Base-by-base conservation (phyloP, 345 rosid genomes). In the Dovyalis caffra region DNA sequence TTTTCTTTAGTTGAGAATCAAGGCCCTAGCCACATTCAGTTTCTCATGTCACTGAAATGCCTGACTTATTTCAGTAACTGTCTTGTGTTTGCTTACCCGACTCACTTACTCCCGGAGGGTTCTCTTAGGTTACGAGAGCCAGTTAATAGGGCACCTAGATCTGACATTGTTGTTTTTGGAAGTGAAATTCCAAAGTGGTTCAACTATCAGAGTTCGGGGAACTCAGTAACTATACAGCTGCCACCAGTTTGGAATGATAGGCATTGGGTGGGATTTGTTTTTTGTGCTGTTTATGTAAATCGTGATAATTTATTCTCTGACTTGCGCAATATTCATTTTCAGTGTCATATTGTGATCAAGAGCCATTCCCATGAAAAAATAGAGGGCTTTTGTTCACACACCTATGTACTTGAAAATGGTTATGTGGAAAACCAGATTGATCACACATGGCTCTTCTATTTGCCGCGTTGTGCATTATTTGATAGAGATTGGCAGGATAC, bases 171-270 rank as follows among this genome's bases (percentile, higher is more conserved):
- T 67, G 20, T 66, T 66, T 68, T 62, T 0, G 77, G 81, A 53
- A 78, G 68, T 23, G 33, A 68, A 16, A 61, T 78, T 58, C 77
- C 81, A 33, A 18, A 61, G 62, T 72, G 77, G 77, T 78, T 78
- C 47, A 16, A 4, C 51, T 21, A 32, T 45, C 45, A 68, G 26
- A 45, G 71, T 28, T 43, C 2, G 25, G 58, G 71, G 6, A 5
- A 26, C 23, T 40, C 58, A 25, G 21, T 37, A 43, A 68, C 9
- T 6, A 3, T 68, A 2, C 18, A 38, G 26, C 29, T 72, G 34
- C 75, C 75, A 15, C 56, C 57, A 9, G 28, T 38, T 26, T 72
- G 34, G 35, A 1, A 0, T 11, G 37, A 26, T 3, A n/a, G 28
- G 20, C 33, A 70, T 21, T 70, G 64, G 74, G 26, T 72, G 67